Percentiles rank a stretch among this genome's conserved stretches.
Conservation (phyloP, 2,329 filamentous ascomycete genomes). For the Alternaria postmessia region DNA sequence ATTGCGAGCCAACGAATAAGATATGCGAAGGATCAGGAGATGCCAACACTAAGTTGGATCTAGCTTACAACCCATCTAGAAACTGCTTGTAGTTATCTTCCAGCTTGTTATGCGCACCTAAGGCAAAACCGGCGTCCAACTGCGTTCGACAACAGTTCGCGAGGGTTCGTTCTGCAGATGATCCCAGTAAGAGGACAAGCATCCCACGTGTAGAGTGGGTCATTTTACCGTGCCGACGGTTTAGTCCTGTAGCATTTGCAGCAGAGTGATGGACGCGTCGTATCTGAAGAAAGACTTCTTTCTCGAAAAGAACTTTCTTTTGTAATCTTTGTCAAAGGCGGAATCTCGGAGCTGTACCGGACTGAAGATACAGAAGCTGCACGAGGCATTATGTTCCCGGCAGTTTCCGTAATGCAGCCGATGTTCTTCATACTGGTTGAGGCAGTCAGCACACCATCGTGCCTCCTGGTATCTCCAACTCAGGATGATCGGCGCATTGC, state of each 20-base stretch:
- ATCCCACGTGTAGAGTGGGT: constrained; percentile 32
- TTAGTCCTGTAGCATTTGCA: constrained; percentile 10
- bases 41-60: constrained; percentile 24
- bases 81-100: constrained; percentile 26
- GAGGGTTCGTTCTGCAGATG: constrained; percentile 27
- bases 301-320: background rate
- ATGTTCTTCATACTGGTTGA: constrained; percentile 31
- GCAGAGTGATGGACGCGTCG: background rate
- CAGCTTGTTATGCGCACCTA: constrained; percentile 20
- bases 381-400: constrained; percentile 21
- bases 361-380: constrained; percentile 28
- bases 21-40: constrained; percentile 30
- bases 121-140: constrained; percentile 36
- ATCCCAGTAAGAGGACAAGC: constrained; percentile 35
- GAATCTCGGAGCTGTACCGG: constrained; percentile 16
- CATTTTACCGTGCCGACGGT: constrained; percentile 13
- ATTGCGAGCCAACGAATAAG: constrained; percentile 26
- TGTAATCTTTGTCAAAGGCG: background rate
- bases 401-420: constrained; percentile 31
- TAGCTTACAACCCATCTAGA: constrained; percentile 36
- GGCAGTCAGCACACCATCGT: constrained; percentile 6
- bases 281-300: constrained; percentile 12
- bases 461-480: background rate
- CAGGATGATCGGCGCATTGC: background rate
- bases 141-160: constrained; percentile 26